These are phyloP conservation scores for Candida schatavii DNA, from an alignment of 805 yeast species.

Conservation along the genomic window DNA sequence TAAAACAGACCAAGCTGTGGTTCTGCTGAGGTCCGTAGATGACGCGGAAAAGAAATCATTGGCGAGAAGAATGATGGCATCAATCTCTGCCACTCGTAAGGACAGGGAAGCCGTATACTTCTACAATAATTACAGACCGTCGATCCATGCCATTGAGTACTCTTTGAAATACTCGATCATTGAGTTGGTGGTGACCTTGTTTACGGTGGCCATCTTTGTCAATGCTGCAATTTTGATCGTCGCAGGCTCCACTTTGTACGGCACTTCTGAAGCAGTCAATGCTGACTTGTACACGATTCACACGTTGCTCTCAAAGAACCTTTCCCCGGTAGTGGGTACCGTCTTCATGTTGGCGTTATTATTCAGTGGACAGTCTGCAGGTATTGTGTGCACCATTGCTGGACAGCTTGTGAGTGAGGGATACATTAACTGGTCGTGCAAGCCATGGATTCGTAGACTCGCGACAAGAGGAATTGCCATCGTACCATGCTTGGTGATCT, in stretches of 20 bases:
- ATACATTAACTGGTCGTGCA: constrained; percentile 74
- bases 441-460: constrained; percentile 78
- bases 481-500: constrained; percentile 74
- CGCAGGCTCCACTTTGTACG: constrained; percentile 74
- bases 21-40: too few relatives aligned
- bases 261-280: constrained; percentile 65
- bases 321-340: constrained; percentile 79
- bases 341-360: constrained; percentile 81
- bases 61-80: too few relatives aligned
- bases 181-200: constrained; percentile 68
- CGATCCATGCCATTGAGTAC: constrained; percentile 67
- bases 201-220: constrained; percentile 81
- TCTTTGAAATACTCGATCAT: constrained; percentile 68
- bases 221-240: constrained; percentile 81
- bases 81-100: constrained; percentile 2
- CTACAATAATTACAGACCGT: constrained; percentile 58
- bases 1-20: too few relatives aligned
- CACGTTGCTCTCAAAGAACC: constrained; percentile 51
- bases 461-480: constrained; percentile 77
- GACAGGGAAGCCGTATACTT: constrained; percentile 27
- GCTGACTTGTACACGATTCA: constrained; percentile 85
- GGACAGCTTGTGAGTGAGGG: constrained; percentile 95
- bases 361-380: constrained; percentile 87
- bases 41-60: constrained; percentile 9
- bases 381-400: constrained; percentile 88